Base-by-base conservation (phyloP, 257 asterid species). In the Agastache rugosa region DNA sequence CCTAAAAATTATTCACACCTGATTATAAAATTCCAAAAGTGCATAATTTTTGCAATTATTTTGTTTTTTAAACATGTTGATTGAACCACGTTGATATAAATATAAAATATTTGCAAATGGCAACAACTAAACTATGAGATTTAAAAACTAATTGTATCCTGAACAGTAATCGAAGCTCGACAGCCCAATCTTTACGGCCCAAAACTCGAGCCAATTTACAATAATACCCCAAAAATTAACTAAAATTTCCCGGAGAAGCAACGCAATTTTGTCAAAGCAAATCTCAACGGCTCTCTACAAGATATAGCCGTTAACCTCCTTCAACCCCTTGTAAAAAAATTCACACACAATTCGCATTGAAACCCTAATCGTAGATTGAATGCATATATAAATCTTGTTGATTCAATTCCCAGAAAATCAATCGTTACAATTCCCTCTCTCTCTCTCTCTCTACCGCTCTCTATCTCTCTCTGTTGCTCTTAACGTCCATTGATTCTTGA, bases 291-390 rank as follows among this genome's bases (percentile, higher is more conserved):
- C 87, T 80, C 77, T 83, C 61, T 73, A 50, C 54, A 20, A 1
- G 75, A 81, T 55, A 76, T 82, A 83, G 87, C 93, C 93, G 89
- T 84, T 85, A 54, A 5, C 67, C 17, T 9, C 50, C 8, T n/a
- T 7, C 67, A 6, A 35, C 45, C 66, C 9, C 20, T 5, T 23
- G 63, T 15, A 17, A 17, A 34, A 29, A 39, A 29, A 1, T 8
- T 35, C 69, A 20, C 65, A 12, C 63, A 17, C 69, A 63, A 65
- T 61, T 61, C 71, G 56, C 78, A 11, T 12, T 9, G 64, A 80
- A 83, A 63, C 87, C 85, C 85, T 81, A 79, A 77, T 75, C 74
- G 3, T 23, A 23, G 23, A 12, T 25, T 51, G 19, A 59, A 12
- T 23, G 2, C 14, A 73, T 39, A 71, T 69, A 82, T 75, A 66